Evolutionary conservation across 257 asterid genomes (phyloP).

Genomic region (Pogostemon cablin): DNA sequence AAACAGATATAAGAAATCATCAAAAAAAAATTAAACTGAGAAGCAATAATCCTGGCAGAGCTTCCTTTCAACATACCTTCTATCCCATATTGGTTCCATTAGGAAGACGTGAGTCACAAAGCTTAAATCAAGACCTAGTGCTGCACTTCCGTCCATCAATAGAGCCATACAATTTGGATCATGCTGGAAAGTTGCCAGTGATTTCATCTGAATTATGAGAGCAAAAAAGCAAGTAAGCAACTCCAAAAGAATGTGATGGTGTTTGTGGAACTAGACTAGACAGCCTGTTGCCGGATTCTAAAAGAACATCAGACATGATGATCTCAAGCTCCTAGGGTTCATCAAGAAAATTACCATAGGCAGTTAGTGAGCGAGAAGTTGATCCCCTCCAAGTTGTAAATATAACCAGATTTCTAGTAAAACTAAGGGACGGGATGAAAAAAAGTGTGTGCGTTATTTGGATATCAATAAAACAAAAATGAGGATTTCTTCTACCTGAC

Average conservation of each 20-base stretch:
- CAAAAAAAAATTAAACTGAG: background rate
- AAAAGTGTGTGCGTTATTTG: background rate
- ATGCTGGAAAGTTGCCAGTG: conserved; percentile 81
- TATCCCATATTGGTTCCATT: conserved; percentile 99
- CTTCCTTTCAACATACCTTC: conserved; percentile 54
- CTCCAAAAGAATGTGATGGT: conserved; percentile 7
- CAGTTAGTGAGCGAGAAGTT: too few species aligned
- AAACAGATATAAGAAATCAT: background rate
- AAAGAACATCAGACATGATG: too few species aligned
- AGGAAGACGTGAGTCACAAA: conserved; percentile 91
- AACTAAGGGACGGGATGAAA: background rate
- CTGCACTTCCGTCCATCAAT: conserved; percentile 99
- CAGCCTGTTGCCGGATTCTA: background rate
- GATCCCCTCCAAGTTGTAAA: background rate
- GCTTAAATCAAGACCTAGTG: conserved; percentile 98
- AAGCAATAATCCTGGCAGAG: conserved; percentile 22
- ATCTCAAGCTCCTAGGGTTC: too few species aligned
- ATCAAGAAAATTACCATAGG: too few species aligned
- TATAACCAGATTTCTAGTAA: background rate
- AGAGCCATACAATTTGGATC: conserved; percentile 93
- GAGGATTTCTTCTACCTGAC: background rate
- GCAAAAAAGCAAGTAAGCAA: conserved; percentile 32
- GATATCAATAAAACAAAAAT: background rate
- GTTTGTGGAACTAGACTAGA: background rate
- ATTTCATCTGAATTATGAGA: conserved; percentile 66